A percentile compares a stretch with the other conserved stretches of the same genome.
These are phyloP conservation scores for Aspergillus aculeatinus DNA, from an alignment of 2,329 filamentous ascomycete genomes.

Conservation along the genomic window DNA sequence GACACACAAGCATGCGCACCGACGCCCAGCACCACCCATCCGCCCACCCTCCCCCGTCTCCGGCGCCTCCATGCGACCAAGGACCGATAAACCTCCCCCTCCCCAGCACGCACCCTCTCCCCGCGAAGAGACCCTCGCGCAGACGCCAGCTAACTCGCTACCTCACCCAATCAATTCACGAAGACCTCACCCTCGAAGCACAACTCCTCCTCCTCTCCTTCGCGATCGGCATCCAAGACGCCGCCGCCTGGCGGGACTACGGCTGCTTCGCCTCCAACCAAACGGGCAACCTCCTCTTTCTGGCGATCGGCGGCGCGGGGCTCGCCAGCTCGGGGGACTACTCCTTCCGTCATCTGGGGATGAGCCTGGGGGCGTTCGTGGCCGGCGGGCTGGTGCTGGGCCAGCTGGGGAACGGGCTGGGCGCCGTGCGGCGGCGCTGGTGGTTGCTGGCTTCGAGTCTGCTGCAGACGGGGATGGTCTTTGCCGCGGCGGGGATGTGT, in stretches of 20 bases:
- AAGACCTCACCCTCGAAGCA: slow-evolving; percentile 28
- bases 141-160: neutral
- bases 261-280: slow-evolving; percentile 65
- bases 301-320: slow-evolving; percentile 54
- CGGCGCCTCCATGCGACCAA: too few species aligned
- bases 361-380: slow-evolving; percentile 58
- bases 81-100: too few species aligned
- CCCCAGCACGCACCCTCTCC: too few species aligned
- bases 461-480: slow-evolving; percentile 56
- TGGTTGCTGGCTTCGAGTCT: slow-evolving; percentile 58
- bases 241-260: slow-evolving; percentile 61
- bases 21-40: too few species aligned
- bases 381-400: slow-evolving; percentile 56
- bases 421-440: slow-evolving; percentile 47
- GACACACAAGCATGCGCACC: too few species aligned
- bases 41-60: too few species aligned
- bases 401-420: slow-evolving; percentile 56
- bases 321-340: slow-evolving; percentile 50
- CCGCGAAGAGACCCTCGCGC: too few species aligned
- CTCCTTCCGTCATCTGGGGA: slow-evolving; percentile 54
- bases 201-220: slow-evolving; percentile 43
- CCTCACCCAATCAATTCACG: slow-evolving; percentile 15
- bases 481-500: slow-evolving; percentile 42
- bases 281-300: slow-evolving; percentile 64
- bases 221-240: slow-evolving; percentile 51